phyloP scores from a whole-genome alignment of 2,329 filamentous ascomycete genomes.

The Didymella exigua region DNA sequence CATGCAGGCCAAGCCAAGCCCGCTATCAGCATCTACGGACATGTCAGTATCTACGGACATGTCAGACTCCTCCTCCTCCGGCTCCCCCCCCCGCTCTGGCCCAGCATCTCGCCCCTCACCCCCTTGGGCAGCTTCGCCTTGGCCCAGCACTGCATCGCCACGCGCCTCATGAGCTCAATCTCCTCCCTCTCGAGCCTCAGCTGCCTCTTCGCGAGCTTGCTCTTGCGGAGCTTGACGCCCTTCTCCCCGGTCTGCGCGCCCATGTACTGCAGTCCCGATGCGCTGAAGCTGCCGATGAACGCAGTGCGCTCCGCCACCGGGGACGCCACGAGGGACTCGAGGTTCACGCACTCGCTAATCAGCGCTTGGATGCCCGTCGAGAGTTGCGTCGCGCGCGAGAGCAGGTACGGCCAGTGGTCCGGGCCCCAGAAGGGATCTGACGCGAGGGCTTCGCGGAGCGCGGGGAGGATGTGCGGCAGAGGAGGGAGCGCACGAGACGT shows the following conservation, averaged over 20 bases:
- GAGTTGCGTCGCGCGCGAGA: constrained; percentile 51
- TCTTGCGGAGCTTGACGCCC: constrained; percentile 43
- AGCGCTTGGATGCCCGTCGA: constrained; percentile 53
- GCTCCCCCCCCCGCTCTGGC: not conserved
- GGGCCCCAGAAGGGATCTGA: constrained; percentile 54
- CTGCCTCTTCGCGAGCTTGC: constrained; percentile 55
- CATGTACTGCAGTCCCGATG: constrained; percentile 22
- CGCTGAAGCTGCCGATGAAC: constrained; percentile 21
- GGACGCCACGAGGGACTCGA: constrained; percentile 51
- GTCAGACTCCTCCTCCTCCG: constrained; percentile 13
- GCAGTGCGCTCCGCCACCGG: constrained; percentile 25
- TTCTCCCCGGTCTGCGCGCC: constrained; percentile 22
- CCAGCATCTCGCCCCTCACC: constrained; percentile 7
- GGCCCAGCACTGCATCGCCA: constrained; percentile 53
- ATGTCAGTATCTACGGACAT: constrained; percentile 4
- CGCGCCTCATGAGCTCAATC: constrained; percentile 49
- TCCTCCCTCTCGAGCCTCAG: constrained; percentile 52
- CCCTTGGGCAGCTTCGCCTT: constrained; percentile 33
- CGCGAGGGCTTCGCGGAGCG: constrained; percentile 49
- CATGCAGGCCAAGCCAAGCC: no score
- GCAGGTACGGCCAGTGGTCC: constrained; percentile 51
- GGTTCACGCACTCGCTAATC: constrained; percentile 51
- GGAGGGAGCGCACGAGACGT: constrained; percentile 33
- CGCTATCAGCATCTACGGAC: no score
- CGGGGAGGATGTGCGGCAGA: constrained; percentile 49